These are phyloP conservation scores for Chalciporus piperatus DNA, from an alignment of 768 basidiomycete species.

Conservation along the genomic window DNA sequence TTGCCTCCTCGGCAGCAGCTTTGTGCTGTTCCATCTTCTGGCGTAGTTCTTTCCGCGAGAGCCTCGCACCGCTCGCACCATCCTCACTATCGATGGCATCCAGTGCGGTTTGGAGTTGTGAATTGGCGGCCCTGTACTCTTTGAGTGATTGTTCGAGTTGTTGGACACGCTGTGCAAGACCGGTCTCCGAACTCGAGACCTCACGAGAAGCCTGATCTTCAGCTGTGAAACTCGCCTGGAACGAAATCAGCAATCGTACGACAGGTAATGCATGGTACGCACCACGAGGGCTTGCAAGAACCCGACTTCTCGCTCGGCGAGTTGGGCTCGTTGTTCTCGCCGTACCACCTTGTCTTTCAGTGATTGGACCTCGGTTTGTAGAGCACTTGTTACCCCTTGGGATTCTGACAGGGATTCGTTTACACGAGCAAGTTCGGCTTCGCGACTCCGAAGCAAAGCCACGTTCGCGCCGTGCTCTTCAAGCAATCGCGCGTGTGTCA, in stretches of 20 bases:
- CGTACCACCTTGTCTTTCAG: constrained; percentile 39
- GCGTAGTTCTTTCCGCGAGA: constrained; percentile 38
- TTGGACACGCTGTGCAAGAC: constrained; percentile 43
- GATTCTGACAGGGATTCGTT: constrained; percentile 38
- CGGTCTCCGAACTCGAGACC: constrained; percentile 24
- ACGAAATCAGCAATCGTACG: not conserved
- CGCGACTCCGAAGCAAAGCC: constrained; percentile 52
- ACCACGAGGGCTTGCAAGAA: constrained; percentile 69
- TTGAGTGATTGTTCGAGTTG: constrained; percentile 54
- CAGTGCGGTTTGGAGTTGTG: constrained; percentile 45
- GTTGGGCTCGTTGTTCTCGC: constrained; percentile 37
- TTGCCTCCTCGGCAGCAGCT: constrained; percentile 35
- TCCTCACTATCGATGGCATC: constrained; percentile 42
- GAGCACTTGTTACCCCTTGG: constrained; percentile 27
- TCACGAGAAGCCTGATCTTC: constrained; percentile 46
- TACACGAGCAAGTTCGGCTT: constrained; percentile 46
- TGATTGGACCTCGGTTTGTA: constrained; percentile 37
- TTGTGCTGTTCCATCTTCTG: constrained; percentile 38
- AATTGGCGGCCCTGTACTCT: constrained; percentile 53
- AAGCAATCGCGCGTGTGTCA: constrained; percentile 59
- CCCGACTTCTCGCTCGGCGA: constrained; percentile 61
- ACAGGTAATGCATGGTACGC: constrained; percentile 23
- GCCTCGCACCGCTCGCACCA: constrained; percentile 13
- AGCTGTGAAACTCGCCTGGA: constrained; percentile 59
- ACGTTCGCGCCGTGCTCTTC: constrained; percentile 62